Base-by-base conservation (phyloP, 148 eudicot species). In the Limonium bicolor region DNA sequence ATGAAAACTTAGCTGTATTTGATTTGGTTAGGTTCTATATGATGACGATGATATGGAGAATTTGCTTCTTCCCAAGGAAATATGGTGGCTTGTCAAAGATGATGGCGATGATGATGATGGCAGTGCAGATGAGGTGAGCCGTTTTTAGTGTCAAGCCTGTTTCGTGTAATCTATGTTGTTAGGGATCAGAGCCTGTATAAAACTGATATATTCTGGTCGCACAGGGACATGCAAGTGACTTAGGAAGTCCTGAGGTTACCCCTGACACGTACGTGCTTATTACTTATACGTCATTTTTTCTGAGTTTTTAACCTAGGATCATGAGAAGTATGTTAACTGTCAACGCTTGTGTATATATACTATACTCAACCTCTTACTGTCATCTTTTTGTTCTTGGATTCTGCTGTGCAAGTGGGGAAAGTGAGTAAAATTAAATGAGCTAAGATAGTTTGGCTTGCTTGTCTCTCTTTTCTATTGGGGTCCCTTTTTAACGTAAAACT, bases 1-100 rank as follows among this genome's bases (percentile, higher is more conserved):
- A 27, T 50, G 25, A 22, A 42, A 25, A 6, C 27, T 20, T 43
- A 2, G 7, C 35, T 18, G 28, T 33, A 27, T 53, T 57, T 20
- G 40, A 16, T 42, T 12, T 21, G 31, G 43, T 26, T 58, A 88
- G 94, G 63, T 88, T 2, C 0, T 27, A 4, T 88, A 88, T 51
- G 8, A 0, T 34, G 97, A 88, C 64, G 84, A 87, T 29, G 97
- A 83, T 46, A 23, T 63, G 37, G 97, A 88, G 39, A 6, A 43
- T 8, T 53, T 88, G 34, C 62, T 59, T 53, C 68, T 88, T 12
- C 47, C 11, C 29, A 54, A 36, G 23, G 77, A 88, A 57, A 49
- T 2, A 51, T 88, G 92, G 92, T 45, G 66, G 51, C 18, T 64
- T 30, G 29, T 74, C 15, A 26, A 33, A 16, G 71, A 50, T 21